These are phyloP conservation scores for Alternaria sp. DNA, from an alignment of 2,329 filamentous ascomycete species.

Conservation along the genomic window DNA sequence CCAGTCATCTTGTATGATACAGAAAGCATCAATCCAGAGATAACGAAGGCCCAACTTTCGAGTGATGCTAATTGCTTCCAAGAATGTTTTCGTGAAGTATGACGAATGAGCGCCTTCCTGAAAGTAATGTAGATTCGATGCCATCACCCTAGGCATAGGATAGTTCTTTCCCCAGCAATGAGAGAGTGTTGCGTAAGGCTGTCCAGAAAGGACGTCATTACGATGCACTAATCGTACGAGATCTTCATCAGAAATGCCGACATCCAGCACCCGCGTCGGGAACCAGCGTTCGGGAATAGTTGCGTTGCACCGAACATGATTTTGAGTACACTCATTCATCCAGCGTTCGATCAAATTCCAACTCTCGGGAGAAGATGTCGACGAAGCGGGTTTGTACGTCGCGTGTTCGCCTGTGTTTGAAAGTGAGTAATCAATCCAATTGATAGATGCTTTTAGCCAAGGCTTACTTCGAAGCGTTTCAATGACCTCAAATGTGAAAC, in stretches of 20 bases:
- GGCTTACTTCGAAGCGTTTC: not conserved
- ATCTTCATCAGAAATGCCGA: not conserved
- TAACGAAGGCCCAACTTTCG: not conserved
- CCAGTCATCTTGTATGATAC: not conserved
- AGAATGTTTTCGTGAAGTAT: not conserved
- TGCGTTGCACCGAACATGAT: not conserved
- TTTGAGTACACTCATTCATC: not conserved
- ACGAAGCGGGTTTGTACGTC: not conserved
- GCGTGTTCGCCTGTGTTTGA: not conserved
- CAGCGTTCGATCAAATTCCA: not conserved
- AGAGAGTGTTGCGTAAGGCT: not conserved
- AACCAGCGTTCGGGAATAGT: not conserved
- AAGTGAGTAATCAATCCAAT: not conserved
- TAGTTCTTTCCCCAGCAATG: conserved; percentile 6
- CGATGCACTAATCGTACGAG: not conserved
- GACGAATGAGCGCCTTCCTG: no score
- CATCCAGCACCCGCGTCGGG: not conserved
- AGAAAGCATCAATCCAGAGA: conserved; percentile 4
- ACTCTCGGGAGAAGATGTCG: not conserved
- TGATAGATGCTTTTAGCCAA: no score
- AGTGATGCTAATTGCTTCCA: not conserved
- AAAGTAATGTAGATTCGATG: no score
- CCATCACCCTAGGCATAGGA: no score
- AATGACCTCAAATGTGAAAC: not conserved
- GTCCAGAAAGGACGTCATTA: not conserved